Evolutionary conservation across 202 grass and related monocot species (phyloP), one percentile per base, ranked within the genome.

Genomic region (Bolboschoenoplectus hybrid): DNA sequence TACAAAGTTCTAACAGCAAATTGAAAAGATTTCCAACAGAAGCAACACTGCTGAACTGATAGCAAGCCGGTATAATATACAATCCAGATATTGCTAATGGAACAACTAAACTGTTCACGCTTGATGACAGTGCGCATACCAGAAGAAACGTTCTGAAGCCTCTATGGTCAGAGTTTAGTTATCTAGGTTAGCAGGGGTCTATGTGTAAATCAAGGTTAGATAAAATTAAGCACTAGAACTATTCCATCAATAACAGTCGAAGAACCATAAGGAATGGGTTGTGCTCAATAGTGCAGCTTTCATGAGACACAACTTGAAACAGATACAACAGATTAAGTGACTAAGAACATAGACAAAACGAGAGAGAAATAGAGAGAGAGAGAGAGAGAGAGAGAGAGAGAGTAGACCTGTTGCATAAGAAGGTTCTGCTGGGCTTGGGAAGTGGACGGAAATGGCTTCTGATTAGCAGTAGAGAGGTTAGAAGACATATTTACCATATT

Each of bases 341-440:
- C 20, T 82, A 16, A 40, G 32, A 51, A 14, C 63, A 6, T 8
- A 78, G 61, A 26, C 26, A 26, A 26, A 26, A 26, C 39, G 78
- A 46, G 40, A 89, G 71, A 78, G 10, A 64, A 46, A 74, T 53
- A 45, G 78, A 51, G 40, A 87, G 68, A 70, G 71, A 78, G 10
- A 64, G 57, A 74, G 61, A 45, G 78, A 51, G 40, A 87, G 68
- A 70, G 41, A 26, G 41, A 72, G 57, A 50, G 80, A 52, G 51
- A 87, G 65, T 68, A 12, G 74, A 93, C 97, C 92, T 97, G 97
- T 87, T 91, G 97, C 86, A 99, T 81, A 71, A 99, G 92, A 69
- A 91, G 63, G 81, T 90, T 99, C 82, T 90, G 83, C 77, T 91
- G 97, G 8, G 65, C 63, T 84, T 97, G 93, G 62, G 93, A 60